Conservation (phyloP, 1,284 basidiomycete genomes). For the Boletus semigastroideus region DNA sequence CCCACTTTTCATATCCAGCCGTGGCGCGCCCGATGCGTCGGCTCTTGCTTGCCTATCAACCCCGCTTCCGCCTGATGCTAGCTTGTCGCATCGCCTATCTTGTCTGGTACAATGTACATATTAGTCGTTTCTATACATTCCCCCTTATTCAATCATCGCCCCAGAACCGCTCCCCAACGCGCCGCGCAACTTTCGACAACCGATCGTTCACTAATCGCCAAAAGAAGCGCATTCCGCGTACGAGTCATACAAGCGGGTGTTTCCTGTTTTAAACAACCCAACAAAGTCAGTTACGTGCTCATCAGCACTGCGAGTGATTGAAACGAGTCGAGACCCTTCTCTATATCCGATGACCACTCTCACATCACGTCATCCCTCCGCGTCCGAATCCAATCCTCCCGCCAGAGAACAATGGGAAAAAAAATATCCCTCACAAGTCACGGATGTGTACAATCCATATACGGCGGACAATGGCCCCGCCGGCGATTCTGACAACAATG, state of each 20-base stretch:
- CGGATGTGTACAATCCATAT: constrained; percentile 10
- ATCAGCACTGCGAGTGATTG: constrained; percentile 5
- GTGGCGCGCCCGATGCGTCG: too few relatives aligned
- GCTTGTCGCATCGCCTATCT: too few relatives aligned
- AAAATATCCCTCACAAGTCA: neutral
- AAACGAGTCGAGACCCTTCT: neutral
- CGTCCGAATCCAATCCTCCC: constrained; percentile 15
- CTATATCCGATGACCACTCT: neutral
- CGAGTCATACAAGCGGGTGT: constrained; percentile 28
- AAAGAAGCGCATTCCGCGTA: constrained; percentile 39
- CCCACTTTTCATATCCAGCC: too few relatives aligned
- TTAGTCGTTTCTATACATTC: too few relatives aligned
- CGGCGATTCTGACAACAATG: constrained; percentile 14
- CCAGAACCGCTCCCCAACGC: constrained; percentile 33
- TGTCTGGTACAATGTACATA: too few relatives aligned
- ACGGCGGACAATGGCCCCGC: constrained; percentile 24
- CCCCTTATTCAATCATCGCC: neutral
- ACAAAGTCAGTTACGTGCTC: constrained; percentile 8
- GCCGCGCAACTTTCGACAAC: constrained; percentile 45
- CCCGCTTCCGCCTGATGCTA: too few relatives aligned
- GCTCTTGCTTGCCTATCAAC: too few relatives aligned
- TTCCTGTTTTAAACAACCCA: constrained; percentile 16
- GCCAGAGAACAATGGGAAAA: constrained; percentile 18
- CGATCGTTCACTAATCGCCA: constrained; percentile 42
- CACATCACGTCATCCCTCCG: constrained; percentile 8